Percentiles rank a stretch among this genome's conserved stretches.
phyloP scores from a whole-genome alignment of 345 rosid genomes.

The Eutrema japonicum region DNA sequence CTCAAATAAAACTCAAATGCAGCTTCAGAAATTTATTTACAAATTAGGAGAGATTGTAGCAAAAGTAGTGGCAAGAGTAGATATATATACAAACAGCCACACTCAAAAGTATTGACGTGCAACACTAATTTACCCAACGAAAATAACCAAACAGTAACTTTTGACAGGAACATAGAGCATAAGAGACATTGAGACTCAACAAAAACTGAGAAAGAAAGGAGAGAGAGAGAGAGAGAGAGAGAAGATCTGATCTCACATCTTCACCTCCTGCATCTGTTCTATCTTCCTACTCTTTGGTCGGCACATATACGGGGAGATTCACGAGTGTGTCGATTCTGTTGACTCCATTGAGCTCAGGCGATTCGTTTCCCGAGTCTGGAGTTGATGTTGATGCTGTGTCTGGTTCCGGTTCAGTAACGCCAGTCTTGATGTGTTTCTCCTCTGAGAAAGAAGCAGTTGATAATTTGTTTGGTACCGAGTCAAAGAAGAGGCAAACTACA shows the following conservation, averaged over 20 bases:
- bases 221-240: not conserved
- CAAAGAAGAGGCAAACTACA: constrained; percentile 90
- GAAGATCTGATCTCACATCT: constrained; percentile 17
- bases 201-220: not conserved
- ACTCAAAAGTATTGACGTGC: not conserved
- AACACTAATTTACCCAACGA: constrained; percentile 9
- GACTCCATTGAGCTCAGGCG: constrained; percentile 87
- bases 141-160: constrained; percentile 1
- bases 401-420: not conserved
- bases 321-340: constrained; percentile 71
- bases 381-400: constrained; percentile 39
- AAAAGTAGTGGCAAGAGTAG: constrained; percentile 7
- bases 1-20: not conserved
- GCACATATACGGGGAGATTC: constrained; percentile 64
- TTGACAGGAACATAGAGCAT: constrained; percentile 10
- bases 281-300: constrained; percentile 50
- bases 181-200: constrained; percentile 21
- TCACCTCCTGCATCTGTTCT: constrained; percentile 24
- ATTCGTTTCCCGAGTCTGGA: constrained; percentile 50
- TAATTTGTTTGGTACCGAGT: constrained; percentile 47
- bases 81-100: constrained; percentile 20
- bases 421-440: constrained; percentile 25
- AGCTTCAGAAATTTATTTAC: constrained; percentile 12
- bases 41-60: constrained; percentile 9
- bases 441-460: constrained; percentile 54